Conservation (phyloP, 2,329 filamentous ascomycete species). For the Arthrobotrys musiformis region DNA sequence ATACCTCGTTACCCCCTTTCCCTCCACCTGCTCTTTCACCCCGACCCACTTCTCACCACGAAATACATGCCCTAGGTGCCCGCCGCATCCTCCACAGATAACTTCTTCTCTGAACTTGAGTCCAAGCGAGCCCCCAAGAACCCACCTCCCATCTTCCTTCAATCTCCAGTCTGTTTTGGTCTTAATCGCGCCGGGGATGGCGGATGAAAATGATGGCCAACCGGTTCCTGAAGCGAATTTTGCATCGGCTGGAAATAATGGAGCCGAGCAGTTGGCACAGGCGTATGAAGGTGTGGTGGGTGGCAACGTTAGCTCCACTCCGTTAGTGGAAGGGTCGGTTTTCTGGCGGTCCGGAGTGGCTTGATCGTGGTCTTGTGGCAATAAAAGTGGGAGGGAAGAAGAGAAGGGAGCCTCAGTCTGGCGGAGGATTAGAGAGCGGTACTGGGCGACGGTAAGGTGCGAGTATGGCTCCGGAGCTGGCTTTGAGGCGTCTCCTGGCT, state of each 20-base stretch:
- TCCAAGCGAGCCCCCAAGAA: conserved; percentile 35
- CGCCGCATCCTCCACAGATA: conserved; percentile 26
- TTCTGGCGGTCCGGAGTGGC: neutral
- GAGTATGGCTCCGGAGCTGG: conserved; percentile 21
- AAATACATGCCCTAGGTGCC: conserved; percentile 45
- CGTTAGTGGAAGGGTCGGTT: too few species aligned
- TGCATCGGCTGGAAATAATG: conserved; percentile 16
- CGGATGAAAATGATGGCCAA: conserved; percentile 48
- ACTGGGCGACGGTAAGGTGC: conserved; percentile 26
- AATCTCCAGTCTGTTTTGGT: conserved; percentile 50
- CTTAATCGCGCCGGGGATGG: conserved; percentile 34
- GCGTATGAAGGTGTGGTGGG: neutral
- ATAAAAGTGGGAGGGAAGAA: conserved; percentile 27
- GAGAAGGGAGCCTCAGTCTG: conserved; percentile 40
- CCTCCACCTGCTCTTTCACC: conserved; percentile 28
- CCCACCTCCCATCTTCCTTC: conserved; percentile 43
- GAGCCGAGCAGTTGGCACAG: conserved; percentile 34
- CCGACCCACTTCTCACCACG: conserved; percentile 42
- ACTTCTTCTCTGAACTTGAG: conserved; percentile 43
- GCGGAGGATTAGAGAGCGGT: conserved; percentile 41
- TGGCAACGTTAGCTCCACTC: too few species aligned
- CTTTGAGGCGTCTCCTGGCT: conserved; percentile 5
- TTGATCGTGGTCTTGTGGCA: neutral
- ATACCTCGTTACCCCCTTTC: conserved; percentile 49
- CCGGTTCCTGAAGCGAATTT: conserved; percentile 42